These are phyloP conservation scores for Ambrosia trifida DNA, from an alignment of 129 eudicot genomes.

Conservation along the genomic window DNA sequence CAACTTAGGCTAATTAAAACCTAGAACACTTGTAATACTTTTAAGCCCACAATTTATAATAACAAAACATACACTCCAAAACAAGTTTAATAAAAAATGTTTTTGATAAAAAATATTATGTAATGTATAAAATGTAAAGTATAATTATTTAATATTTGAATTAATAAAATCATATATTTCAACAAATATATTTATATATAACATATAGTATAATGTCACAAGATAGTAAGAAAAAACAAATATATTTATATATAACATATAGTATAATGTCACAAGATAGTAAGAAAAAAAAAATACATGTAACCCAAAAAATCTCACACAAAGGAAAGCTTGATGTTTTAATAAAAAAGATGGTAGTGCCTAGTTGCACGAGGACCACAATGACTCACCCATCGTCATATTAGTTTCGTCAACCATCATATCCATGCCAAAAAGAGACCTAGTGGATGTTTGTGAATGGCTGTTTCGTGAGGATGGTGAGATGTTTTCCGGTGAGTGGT, in stretches of 20 bases:
- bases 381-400: constrained; percentile 78
- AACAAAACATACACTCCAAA: too few relatives aligned
- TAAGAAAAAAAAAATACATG: constrained; percentile 17
- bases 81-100: too few relatives aligned
- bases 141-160: too few relatives aligned
- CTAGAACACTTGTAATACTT: too few relatives aligned
- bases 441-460: constrained; percentile 45
- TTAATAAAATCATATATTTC: too few relatives aligned
- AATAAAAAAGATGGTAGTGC: constrained; percentile 25
- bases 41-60: too few relatives aligned
- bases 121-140: too few relatives aligned
- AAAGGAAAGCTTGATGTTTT: constrained; percentile 40
- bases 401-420: constrained; percentile 56
- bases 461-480: constrained; percentile 55
- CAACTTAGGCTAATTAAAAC: too few relatives aligned
- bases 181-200: constrained; percentile 20
- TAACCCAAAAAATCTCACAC: constrained; percentile 22
- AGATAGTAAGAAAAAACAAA: constrained; percentile 12
- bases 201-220: constrained; percentile 26
- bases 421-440: constrained; percentile 87
- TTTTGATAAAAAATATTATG: too few relatives aligned
- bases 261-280: constrained; percentile 12
- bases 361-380: constrained; percentile 67
- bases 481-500: constrained; percentile 52
- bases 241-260: constrained; percentile 26